Conservation (phyloP, 1,284 basidiomycete species). For the Meira miltonrushii region DNA sequence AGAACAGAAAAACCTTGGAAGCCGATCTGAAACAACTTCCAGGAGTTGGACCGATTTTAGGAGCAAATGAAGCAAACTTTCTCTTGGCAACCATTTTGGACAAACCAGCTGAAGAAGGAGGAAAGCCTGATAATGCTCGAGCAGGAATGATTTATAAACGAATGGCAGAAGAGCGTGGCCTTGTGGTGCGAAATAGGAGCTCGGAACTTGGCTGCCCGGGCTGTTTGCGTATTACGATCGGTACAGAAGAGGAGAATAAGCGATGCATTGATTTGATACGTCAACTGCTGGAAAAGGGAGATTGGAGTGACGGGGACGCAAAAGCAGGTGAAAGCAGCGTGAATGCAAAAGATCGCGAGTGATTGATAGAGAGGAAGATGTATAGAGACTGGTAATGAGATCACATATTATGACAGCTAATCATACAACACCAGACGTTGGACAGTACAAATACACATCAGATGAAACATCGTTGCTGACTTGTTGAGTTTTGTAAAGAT, state of each 20-base stretch:
- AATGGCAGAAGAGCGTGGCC: slow-evolving; percentile 74
- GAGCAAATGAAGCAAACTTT: slow-evolving; percentile 87
- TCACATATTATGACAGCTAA: no score
- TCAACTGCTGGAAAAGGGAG: slow-evolving; percentile 23
- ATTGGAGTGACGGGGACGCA: slow-evolving; percentile 7
- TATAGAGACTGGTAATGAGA: no score
- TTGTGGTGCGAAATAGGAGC: slow-evolving; percentile 88
- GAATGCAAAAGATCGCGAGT: no score
- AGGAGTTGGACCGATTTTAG: slow-evolving; percentile 66
- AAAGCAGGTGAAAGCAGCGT: no score
- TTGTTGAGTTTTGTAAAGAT: no score
- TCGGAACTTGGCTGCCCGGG: slow-evolving; percentile 79
- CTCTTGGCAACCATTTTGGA: slow-evolving; percentile 73
- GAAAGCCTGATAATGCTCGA: slow-evolving; percentile 65
- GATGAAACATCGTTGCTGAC: no score
- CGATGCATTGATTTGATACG: slow-evolving; percentile 37
- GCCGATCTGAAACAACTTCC: slow-evolving; percentile 56
- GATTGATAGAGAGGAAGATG: no score
- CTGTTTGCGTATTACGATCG: slow-evolving; percentile 84
- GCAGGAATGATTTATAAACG: slow-evolving; percentile 71
- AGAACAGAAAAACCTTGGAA: slow-evolving; percentile 62
- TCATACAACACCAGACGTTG: no score
- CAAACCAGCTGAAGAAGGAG: slow-evolving; percentile 41
- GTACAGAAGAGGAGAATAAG: slow-evolving; percentile 67
- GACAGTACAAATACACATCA: no score